A percentile compares a stretch with the other conserved stretches of the same genome.
These are phyloP conservation scores for Catunica adiposa DNA, from an alignment of 2,329 filamentous ascomycete species.

Conservation along the genomic window DNA sequence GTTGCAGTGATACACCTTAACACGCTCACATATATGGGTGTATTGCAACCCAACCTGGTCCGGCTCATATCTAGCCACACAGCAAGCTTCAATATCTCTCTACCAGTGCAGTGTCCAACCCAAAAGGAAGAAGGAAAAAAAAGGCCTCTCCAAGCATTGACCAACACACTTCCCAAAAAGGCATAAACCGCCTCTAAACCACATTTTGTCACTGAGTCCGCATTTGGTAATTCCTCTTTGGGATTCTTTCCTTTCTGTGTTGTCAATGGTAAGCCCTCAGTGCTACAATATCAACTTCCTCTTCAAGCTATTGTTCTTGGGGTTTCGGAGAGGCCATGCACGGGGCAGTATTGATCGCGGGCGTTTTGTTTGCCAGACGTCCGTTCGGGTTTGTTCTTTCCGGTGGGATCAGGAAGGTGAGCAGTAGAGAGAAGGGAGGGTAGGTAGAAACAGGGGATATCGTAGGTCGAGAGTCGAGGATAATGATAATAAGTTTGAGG, in stretches of 20 bases:
- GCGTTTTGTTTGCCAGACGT: not conserved
- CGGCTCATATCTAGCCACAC: not conserved
- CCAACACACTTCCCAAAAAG: not conserved
- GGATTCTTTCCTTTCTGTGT: not conserved
- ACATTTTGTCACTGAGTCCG: not conserved
- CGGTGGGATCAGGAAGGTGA: not conserved
- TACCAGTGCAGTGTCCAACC: not conserved
- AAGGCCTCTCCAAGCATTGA: not conserved
- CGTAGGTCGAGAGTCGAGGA: not conserved
- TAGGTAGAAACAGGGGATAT: not conserved
- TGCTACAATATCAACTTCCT: not conserved
- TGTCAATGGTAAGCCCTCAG: not conserved
- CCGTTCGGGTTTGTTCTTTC: not conserved
- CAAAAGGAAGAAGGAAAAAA: not conserved
- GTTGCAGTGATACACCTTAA: not conserved
- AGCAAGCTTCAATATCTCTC: not conserved
- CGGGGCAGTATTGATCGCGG: not conserved
- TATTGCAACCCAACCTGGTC: not conserved
- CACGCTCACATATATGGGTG: not conserved
- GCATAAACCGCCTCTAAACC: not conserved
- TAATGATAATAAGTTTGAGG: not conserved
- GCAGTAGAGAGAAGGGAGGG: not conserved
- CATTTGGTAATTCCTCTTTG: slow-evolving; percentile 1
- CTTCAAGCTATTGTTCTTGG: not conserved
- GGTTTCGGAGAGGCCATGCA: not conserved